phyloP scores from a whole-genome alignment of 352 stramenopile species.

The Phytophthora brassicae region DNA sequence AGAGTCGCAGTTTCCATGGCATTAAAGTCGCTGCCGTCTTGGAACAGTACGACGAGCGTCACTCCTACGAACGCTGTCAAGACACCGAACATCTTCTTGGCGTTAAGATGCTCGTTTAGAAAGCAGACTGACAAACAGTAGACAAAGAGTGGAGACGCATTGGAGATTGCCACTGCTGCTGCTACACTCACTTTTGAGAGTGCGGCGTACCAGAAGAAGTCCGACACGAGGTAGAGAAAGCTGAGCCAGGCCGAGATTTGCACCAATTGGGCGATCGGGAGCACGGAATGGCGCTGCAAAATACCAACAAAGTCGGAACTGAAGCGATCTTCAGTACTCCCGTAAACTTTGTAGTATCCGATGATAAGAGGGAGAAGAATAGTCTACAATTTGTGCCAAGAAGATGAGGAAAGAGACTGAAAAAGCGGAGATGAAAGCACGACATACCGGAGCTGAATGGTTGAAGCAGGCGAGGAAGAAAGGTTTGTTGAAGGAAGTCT shows the following conservation, averaged over 20 bases:
- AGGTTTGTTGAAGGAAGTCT: constrained; percentile 36
- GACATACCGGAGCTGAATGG: constrained; percentile 39
- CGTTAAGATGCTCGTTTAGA: constrained; percentile 43
- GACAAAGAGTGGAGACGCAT: constrained; percentile 61
- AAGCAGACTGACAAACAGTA: constrained; percentile 73
- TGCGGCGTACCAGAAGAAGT: constrained; percentile 66
- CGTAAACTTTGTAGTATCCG: constrained; percentile 40
- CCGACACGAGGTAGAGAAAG: constrained; percentile 43
- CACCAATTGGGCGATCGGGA: constrained; percentile 34
- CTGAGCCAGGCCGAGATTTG: constrained; percentile 44
- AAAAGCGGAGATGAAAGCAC: background rate
- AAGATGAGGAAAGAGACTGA: too few species aligned
- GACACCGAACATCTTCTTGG: constrained; percentile 49
- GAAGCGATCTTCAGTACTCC: constrained; percentile 15
- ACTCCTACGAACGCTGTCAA: constrained; percentile 48
- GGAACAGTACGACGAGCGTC: constrained; percentile 51
- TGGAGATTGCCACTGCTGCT: constrained; percentile 56
- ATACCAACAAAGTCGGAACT: constrained; percentile 25
- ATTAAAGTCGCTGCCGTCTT: constrained; percentile 38
- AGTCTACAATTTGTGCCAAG: constrained; percentile 30
- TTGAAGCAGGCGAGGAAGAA: constrained; percentile 68
- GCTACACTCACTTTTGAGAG: constrained; percentile 50
- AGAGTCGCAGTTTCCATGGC: constrained; percentile 39
- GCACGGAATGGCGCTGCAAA: constrained; percentile 41
- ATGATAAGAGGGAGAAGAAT: constrained; percentile 42